Base-by-base conservation (phyloP, 768 basidiomycete species). In the Collybia mongolica region DNA sequence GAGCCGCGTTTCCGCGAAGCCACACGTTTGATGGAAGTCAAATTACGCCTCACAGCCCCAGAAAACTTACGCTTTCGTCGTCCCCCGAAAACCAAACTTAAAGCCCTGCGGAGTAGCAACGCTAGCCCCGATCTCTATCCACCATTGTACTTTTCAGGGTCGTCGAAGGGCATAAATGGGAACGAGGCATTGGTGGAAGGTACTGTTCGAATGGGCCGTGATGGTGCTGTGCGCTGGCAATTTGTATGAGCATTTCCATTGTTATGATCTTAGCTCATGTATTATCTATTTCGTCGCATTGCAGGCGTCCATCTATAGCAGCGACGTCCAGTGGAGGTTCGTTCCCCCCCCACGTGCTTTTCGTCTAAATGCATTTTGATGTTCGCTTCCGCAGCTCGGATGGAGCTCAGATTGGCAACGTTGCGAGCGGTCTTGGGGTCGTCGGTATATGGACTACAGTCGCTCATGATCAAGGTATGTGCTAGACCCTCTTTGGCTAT, bases 391-490 rank as follows among this genome's bases (percentile, higher is more conserved):
- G 38, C 54, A 89, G 85, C 54, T 85, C 83, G 14, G 81, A 81
- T 63, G 85, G 83, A 19, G 72, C 84, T 2, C 86, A 89, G 61
- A 61, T 90, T 19, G 87, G 88, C 7, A 76, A 76, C 20, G 70
- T 83, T 15, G 81, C 76, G 23, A 88, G 86, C 61, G 82, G 82
- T 9, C 75, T 75, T 39, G 88, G 88, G 5, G 70, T 89, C 19
- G 73, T 83, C 23, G 87, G 89, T 4, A 71, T 77, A 6, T 91
- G 88, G 88, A 81, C 81, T 5, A 82, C 84, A 1, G 78, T 75
- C 4, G 61, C 69, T 50, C 87, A 88, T 53, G 80, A 80, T 46
- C 72, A 72, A 51, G 79, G 82, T 81, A 50, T 37, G 56, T 54
- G 22, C 14, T 43, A n/a, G 26, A n/a, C 35, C 19, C 26, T 28